Evolutionary conservation across 768 basidiomycete species (phyloP).

Genomic region (Pseudohyphozyma bogoriensis): DNA sequence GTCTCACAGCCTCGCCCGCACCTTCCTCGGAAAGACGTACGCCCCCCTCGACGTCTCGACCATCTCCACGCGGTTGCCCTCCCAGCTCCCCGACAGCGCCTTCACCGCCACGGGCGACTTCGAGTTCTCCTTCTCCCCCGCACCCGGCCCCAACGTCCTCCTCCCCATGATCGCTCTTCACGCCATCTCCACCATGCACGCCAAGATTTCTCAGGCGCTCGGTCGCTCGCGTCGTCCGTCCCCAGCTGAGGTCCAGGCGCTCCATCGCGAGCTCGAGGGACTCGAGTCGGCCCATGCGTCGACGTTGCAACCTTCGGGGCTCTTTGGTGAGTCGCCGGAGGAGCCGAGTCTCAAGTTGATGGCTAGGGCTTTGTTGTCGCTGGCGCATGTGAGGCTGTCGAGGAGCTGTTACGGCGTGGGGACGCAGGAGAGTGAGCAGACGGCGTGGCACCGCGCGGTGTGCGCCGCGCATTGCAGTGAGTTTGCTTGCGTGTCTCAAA

Average conservation of each 20-base stretch:
- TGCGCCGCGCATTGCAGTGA: background rate
- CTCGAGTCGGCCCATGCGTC: background rate
- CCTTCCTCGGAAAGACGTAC: slow-evolving; percentile 1
- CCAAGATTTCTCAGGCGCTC: slow-evolving; percentile 2
- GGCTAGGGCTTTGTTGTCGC: background rate
- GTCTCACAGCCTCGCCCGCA: background rate
- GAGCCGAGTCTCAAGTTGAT: background rate
- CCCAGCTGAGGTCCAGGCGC: background rate
- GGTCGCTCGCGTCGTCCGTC: background rate
- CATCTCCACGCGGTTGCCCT: slow-evolving; percentile 8
- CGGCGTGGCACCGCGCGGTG: background rate
- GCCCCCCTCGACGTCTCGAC: background rate
- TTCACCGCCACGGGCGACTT: slow-evolving; percentile 2
- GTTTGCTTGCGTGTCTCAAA: background rate
- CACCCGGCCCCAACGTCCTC: background rate
- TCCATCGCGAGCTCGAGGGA: slow-evolving; percentile 13
- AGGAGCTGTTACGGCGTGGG: background rate
- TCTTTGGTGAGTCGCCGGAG: background rate
- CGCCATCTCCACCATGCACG: background rate
- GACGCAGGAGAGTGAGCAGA: background rate
- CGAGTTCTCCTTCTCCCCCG: background rate
- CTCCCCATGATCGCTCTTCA: background rate
- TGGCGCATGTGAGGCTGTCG: background rate
- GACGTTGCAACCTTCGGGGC: background rate
- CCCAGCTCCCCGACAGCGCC: slow-evolving; percentile 3